A percentile compares a stretch with the other conserved stretches of the same genome.
Conservation (phyloP, 1,284 basidiomycete genomes). For the Microbotryum intermedium region DNA sequence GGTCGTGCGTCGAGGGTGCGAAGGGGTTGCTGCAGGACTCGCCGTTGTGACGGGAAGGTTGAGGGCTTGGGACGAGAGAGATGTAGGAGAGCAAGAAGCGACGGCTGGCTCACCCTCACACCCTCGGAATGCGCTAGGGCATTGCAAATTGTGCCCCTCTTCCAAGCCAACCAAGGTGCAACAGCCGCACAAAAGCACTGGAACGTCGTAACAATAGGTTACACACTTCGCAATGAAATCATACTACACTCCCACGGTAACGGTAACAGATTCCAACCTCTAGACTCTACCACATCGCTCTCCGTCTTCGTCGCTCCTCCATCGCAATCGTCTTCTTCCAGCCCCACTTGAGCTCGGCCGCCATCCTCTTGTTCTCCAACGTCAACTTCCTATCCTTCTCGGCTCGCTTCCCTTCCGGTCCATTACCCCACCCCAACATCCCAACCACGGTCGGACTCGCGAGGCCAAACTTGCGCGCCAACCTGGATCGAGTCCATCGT, state of each 20-base stretch:
- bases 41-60: too few species aligned
- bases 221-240: not conserved
- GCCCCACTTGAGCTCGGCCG: constrained; percentile 12
- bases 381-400: constrained; percentile 5
- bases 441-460: constrained; percentile 11
- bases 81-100: too few species aligned
- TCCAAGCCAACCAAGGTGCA: not conserved
- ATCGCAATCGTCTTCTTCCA: constrained; percentile 26
- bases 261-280: not conserved
- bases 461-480: constrained; percentile 21
- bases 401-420: constrained; percentile 4
- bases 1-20: not conserved
- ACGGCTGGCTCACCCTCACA: too few species aligned
- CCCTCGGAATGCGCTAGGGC: too few species aligned
- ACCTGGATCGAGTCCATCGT: constrained; percentile 4
- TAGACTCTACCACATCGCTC: constrained; percentile 13
- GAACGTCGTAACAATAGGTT: not conserved
- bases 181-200: not conserved
- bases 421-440: constrained; percentile 16
- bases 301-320: constrained; percentile 22
- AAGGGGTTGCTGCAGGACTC: too few species aligned
- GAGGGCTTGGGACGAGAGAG: too few species aligned
- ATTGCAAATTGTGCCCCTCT: not conserved
- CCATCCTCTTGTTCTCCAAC: not conserved
- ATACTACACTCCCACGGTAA: not conserved